Percentiles rank a stretch among this genome's conserved stretches.
phyloP scores from a whole-genome alignment of 176 grass and related monocot species.

The Triticum timopheevii region DNA sequence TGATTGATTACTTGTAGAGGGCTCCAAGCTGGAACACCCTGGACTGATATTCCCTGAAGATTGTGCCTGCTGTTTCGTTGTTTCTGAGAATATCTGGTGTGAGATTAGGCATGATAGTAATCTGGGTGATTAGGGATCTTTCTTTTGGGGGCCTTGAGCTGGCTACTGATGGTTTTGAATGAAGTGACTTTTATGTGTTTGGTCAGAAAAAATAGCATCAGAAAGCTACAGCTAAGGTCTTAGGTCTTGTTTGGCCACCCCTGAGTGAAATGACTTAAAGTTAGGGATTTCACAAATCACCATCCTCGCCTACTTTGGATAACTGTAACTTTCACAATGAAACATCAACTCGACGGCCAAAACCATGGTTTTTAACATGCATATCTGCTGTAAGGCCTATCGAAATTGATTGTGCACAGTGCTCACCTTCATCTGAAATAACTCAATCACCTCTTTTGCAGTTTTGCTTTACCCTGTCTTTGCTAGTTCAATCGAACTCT shows the following conservation, averaged over 20 bases:
- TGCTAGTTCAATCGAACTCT: background rate
- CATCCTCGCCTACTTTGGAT: background rate
- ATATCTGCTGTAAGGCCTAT: background rate
- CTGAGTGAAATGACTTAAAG: background rate
- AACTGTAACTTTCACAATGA: background rate
- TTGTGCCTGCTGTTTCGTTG: constrained; percentile 9
- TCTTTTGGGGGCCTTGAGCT: background rate
- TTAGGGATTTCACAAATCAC: background rate
- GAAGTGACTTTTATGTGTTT: background rate
- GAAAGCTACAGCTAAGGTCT: background rate
- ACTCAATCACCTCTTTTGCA: background rate
- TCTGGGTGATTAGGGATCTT: background rate
- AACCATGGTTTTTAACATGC: background rate
- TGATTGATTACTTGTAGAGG: background rate
- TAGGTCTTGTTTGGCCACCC: background rate
- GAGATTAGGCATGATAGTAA: constrained; percentile 1
- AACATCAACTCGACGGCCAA: background rate
- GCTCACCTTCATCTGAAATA: constrained; percentile 7
- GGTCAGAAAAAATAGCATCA: background rate
- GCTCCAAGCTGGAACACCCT: constrained; percentile 6
- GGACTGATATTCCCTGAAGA: constrained; percentile 11
- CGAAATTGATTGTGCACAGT: background rate
- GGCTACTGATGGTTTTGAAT: background rate
- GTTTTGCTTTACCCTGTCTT: constrained; percentile 13
- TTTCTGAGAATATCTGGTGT: constrained; percentile 6